Base-by-base conservation (phyloP, 768 basidiomycete genomes). In the Mycena belliarum region DNA sequence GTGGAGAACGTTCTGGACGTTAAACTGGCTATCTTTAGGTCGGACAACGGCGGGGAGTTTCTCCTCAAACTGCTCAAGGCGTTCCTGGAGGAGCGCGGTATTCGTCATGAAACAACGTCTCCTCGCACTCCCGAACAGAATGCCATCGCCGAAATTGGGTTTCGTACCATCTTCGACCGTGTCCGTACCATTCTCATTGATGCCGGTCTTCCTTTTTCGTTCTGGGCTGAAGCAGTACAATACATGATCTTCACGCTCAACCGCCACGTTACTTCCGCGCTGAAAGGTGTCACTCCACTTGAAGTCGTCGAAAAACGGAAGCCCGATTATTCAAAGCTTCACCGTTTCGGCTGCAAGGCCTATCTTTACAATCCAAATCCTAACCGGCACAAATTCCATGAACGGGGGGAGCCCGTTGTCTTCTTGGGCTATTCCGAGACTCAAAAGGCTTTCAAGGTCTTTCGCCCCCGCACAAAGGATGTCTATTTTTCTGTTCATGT, bases 121-220 rank as follows among this genome's bases (percentile, higher is more conserved):
- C 71, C 61, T 2, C 47, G 70, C 46, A 64, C 70, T 5, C 70
- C 71, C 6, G 40, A 65, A 45, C 66, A 72, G 24, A 72, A 74
- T 24, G 70, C 72, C 9, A 57, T 72, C 1, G 65, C 70, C 0
- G 69, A 74, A 49, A 60, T 59, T 0, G 52, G 61, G 5, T 73
- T 72, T 43, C 57, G 60, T 1, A 65, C 61, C 0, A 41, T 70
- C 3, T 28, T 66, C 4, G 65, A 72, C 33, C 38, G 57, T 4
- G 59, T 60, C 1, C 58, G 69, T 6, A 60, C 68, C 1, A 47
- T 72, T 54, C 58, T 72, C 3, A 32, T 59, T 9, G 59, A 35
- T 6, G 28, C 24, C 11, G 40, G 62, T 12, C 44, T 69, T 49
- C n/a, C 46, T 50, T 1, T 35, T 1, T 45, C 32, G 16, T 59